Percentiles rank a stretch among this genome's conserved stretches.
Conservation (phyloP, 2,329 filamentous ascomycete species). For the Ascochyta viciae-villosae region DNA sequence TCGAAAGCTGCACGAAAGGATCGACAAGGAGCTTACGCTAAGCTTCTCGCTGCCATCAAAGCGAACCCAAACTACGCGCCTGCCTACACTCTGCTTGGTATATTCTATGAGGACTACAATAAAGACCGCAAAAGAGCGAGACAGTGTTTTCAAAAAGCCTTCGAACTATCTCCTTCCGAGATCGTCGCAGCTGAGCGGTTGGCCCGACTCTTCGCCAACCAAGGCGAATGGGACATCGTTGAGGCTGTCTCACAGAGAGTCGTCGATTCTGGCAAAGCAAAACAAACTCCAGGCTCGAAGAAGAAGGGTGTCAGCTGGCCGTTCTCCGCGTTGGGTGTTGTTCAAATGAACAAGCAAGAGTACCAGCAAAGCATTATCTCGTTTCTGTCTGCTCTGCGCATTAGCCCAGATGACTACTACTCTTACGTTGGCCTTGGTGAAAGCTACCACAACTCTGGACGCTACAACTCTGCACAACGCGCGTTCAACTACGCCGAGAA, state of each 20-base stretch:
- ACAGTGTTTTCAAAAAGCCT: conserved; percentile 95
- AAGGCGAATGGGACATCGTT: conserved; percentile 95
- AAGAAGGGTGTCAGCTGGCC: conserved; percentile 95
- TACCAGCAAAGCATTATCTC: conserved; percentile 88
- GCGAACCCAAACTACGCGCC: conserved; percentile 88
- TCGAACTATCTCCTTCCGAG: conserved; percentile 89
- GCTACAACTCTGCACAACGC: conserved; percentile 92
- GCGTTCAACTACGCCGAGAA: conserved; percentile 86
- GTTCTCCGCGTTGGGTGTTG: conserved; percentile 89
- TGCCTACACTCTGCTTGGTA: conserved; percentile 86
- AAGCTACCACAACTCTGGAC: conserved; percentile 91
- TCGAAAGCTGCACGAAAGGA: conserved; percentile 78
- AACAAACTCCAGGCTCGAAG: conserved; percentile 89
- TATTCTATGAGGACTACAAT: conserved; percentile 90
- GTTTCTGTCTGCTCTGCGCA: conserved; percentile 86
- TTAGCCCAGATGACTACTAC: conserved; percentile 86
- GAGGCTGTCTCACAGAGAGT: conserved; percentile 90
- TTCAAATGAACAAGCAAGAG: conserved; percentile 92
- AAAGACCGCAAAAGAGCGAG: conserved; percentile 85
- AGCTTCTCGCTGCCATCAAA: conserved; percentile 83
- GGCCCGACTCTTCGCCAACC: conserved; percentile 83
- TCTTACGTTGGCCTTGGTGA: conserved; percentile 97
- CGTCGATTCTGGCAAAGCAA: conserved; percentile 92
- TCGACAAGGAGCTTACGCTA: conserved; percentile 80
- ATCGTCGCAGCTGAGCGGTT: conserved; percentile 86